Percentiles rank a stretch among this genome's conserved stretches.
These are phyloP conservation scores for Xylaria sp. DNA, from an alignment of 2,329 filamentous ascomycete genomes.

Conservation along the genomic window DNA sequence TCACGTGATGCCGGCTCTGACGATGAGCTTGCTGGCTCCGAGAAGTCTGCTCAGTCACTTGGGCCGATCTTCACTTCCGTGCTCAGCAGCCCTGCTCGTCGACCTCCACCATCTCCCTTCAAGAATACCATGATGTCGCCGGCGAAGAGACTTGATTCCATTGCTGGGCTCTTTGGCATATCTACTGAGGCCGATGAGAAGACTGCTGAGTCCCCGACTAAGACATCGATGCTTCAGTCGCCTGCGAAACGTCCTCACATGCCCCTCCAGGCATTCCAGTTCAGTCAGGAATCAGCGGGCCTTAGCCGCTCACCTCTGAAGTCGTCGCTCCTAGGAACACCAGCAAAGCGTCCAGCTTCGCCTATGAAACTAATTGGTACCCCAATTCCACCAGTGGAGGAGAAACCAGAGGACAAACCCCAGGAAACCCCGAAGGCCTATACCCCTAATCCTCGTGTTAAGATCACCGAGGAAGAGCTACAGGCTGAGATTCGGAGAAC, in stretches of 20 bases:
- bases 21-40: slow-evolving; percentile 62
- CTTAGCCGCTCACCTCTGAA: slow-evolving; percentile 45
- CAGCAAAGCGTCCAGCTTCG: slow-evolving; percentile 41
- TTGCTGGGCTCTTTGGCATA: slow-evolving; percentile 39
- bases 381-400: slow-evolving; percentile 17
- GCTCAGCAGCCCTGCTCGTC: slow-evolving; percentile 62
- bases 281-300: slow-evolving; percentile 38
- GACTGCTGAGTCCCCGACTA: slow-evolving; percentile 51
- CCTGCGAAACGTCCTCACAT: slow-evolving; percentile 54
- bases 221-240: slow-evolving; percentile 57
- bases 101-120: slow-evolving; percentile 56
- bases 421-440: not conserved
- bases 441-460: too few relatives aligned
- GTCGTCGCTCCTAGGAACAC: slow-evolving; percentile 40
- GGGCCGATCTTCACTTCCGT: slow-evolving; percentile 46
- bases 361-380: slow-evolving; percentile 36
- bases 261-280: slow-evolving; percentile 34
- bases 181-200: slow-evolving; percentile 37
- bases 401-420: not conserved
- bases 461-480: slow-evolving; percentile 11
- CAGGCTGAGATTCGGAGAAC: slow-evolving; percentile 21
- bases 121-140: slow-evolving; percentile 64
- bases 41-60: slow-evolving; percentile 46
- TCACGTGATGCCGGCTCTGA: slow-evolving; percentile 58
- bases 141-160: slow-evolving; percentile 58